phyloP scores from a whole-genome alignment of 2,329 filamentous ascomycete species.

The Plectosphaerella plurivora region DNA sequence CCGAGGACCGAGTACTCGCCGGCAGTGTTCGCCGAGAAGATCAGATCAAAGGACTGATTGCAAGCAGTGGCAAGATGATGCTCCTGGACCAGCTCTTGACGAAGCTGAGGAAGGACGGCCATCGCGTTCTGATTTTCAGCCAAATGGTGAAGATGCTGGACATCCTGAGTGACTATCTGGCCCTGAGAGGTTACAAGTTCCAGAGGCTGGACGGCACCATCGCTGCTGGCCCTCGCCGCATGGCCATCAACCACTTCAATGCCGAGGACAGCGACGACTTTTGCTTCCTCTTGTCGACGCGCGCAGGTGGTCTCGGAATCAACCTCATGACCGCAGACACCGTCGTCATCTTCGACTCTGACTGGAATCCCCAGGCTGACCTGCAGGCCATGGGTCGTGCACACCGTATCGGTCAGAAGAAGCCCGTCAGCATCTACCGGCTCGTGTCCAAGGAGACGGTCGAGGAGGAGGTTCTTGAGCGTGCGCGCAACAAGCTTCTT shows the following conservation, averaged over 20 bases:
- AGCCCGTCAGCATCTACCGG: slow-evolving; percentile 92
- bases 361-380: slow-evolving; percentile 98
- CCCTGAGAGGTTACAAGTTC: slow-evolving; percentile 88
- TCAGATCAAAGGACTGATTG: slow-evolving; percentile 86
- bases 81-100: slow-evolving; percentile 89
- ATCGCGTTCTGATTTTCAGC: slow-evolving; percentile 96
- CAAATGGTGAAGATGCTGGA: slow-evolving; percentile 99
- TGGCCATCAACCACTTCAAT: slow-evolving; percentile 98
- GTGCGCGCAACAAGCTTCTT: slow-evolving; percentile 94
- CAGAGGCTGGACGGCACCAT: slow-evolving; percentile 96
- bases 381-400: slow-evolving; percentile 97
- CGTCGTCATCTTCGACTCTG: slow-evolving; percentile 95
- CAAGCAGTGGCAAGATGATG: slow-evolving; percentile 99
- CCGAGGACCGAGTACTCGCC: slow-evolving; percentile 81
- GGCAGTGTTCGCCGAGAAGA: slow-evolving; percentile 82
- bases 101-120: slow-evolving; percentile 88
- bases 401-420: slow-evolving; percentile 95
- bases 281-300: slow-evolving; percentile 90
- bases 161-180: slow-evolving; percentile 90
- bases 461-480: slow-evolving; percentile 94
- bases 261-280: slow-evolving; percentile 95
- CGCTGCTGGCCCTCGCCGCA: slow-evolving; percentile 76
- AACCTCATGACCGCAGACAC: slow-evolving; percentile 99
- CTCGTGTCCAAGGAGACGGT: slow-evolving; percentile 97
- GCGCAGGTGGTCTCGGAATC: slow-evolving; percentile 95